phyloP scores from a whole-genome alignment of 495 filamentous ascomycete genomes.

The Penicillium lagena region DNA sequence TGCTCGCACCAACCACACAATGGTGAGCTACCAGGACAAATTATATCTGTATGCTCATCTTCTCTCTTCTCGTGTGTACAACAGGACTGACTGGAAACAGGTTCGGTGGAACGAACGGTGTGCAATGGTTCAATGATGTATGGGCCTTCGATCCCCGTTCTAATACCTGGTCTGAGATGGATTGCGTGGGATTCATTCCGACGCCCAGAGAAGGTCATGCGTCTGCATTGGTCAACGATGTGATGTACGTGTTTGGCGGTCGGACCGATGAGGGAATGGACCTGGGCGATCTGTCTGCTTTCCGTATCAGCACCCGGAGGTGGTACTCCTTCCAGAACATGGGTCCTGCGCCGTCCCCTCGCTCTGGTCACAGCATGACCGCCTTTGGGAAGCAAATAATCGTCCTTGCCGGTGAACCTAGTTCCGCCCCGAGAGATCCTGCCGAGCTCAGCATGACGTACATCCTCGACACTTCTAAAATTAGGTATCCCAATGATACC shows the following conservation, averaged over 20 bases:
- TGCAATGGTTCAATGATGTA: slow-evolving; percentile 97
- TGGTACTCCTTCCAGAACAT: slow-evolving; percentile 99
- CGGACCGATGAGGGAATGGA: slow-evolving; percentile 88
- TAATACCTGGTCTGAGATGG: slow-evolving; percentile 78
- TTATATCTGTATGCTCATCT: slow-evolving; percentile 70
- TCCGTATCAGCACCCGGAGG: slow-evolving; percentile 80
- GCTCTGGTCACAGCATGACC: slow-evolving; percentile 97
- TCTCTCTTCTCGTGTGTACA: not conserved
- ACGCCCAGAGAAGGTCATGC: slow-evolving; percentile 91
- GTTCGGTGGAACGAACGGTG: slow-evolving; percentile 93
- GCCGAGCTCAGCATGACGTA: slow-evolving; percentile 85
- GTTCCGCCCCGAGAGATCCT: slow-evolving; percentile 71
- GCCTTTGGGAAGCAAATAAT: slow-evolving; percentile 86
- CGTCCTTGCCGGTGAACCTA: slow-evolving; percentile 89
- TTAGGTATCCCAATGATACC: slow-evolving; percentile 80
- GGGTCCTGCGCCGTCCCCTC: slow-evolving; percentile 88
- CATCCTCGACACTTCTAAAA: slow-evolving; percentile 89
- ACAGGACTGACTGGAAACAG: slow-evolving; percentile 30
- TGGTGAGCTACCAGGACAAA: slow-evolving; percentile 88
- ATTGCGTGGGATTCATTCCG: slow-evolving; percentile 97
- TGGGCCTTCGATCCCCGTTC: slow-evolving; percentile 86
- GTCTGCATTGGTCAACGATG: slow-evolving; percentile 84
- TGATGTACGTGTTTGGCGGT: slow-evolving; percentile 99
- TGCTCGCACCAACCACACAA: slow-evolving; percentile 89
- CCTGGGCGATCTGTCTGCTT: slow-evolving; percentile 89